Percentiles rank a stretch among this genome's conserved stretches.
Evolutionary conservation across 129 eudicot genomes (phyloP).

Genomic region (Pittosporum tobira): DNA sequence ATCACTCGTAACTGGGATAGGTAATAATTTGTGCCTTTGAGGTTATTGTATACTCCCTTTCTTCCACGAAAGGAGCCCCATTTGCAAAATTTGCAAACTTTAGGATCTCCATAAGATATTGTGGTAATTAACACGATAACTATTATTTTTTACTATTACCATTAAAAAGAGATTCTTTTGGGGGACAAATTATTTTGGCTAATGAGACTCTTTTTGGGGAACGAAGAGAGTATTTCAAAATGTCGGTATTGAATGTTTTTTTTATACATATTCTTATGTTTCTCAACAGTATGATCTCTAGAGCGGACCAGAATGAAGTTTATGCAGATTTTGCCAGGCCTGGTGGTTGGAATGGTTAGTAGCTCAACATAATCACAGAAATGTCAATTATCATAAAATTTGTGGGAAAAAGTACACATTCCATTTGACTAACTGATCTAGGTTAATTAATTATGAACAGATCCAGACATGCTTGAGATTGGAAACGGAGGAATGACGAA

Average conservation of each 20-base stretch:
- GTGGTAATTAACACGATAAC: too few species aligned
- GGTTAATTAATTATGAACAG: slow-evolving; percentile 27
- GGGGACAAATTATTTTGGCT: too few species aligned
- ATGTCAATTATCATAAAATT: too few species aligned
- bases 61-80: too few species aligned
- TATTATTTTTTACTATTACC: too few species aligned
- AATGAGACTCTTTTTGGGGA: too few species aligned
- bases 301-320: slow-evolving; percentile 86
- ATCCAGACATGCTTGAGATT: slow-evolving; percentile 96
- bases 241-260: background rate
- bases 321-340: slow-evolving; percentile 86
- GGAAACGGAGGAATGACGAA: slow-evolving; percentile 93
- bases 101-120: too few species aligned
- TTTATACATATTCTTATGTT: background rate
- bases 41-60: too few species aligned
- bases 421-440: background rate
- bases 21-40: slow-evolving; percentile 23
- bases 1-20: slow-evolving; percentile 61
- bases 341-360: slow-evolving; percentile 98
- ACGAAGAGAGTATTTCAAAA: background rate
- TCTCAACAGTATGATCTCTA: slow-evolving; percentile 53
- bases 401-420: too few species aligned
- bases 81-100: too few species aligned
- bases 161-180: too few species aligned
- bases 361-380: background rate